These are phyloP conservation scores for Blumeriella jaapii DNA, from an alignment of 2,329 filamentous ascomycete genomes.

Conservation along the genomic window DNA sequence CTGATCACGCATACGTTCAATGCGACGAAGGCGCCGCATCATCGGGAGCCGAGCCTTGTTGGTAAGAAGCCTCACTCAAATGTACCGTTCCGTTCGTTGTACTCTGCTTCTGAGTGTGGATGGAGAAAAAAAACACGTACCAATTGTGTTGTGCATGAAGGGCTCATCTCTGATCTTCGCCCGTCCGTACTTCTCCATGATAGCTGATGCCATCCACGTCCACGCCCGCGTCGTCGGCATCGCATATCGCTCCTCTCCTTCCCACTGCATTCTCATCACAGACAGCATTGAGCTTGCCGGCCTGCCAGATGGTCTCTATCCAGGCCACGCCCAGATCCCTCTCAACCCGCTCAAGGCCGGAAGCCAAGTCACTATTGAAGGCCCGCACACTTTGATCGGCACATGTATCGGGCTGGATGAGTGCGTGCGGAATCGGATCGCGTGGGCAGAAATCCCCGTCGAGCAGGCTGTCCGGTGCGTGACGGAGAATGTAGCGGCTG, in stretches of 20 bases:
- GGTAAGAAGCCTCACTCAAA: too few relatives aligned
- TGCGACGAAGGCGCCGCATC: constrained; percentile 39
- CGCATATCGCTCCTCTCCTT: constrained; percentile 35
- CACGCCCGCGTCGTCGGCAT: constrained; percentile 38
- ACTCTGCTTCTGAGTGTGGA: too few relatives aligned
- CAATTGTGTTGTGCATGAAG: too few relatives aligned
- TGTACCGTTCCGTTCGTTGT: too few relatives aligned
- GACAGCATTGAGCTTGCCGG: constrained; percentile 43
- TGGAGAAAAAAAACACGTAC: too few relatives aligned
- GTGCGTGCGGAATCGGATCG: constrained; percentile 33
- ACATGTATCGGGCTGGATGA: constrained; percentile 39
- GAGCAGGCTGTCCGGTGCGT: constrained; percentile 22
- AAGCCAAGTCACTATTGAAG: constrained; percentile 37
- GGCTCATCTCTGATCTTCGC: constrained; percentile 24
- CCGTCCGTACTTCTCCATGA: constrained; percentile 38
- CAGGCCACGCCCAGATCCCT: constrained; percentile 40
- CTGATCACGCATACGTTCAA: constrained; percentile 43
- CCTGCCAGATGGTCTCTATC: constrained; percentile 38
- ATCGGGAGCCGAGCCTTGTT: constrained; percentile 39
- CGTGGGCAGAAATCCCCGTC: constrained; percentile 18
- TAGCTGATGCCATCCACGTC: constrained; percentile 42
- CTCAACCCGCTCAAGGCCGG: constrained; percentile 37
- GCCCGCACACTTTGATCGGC: constrained; percentile 41
- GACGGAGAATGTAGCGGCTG: constrained; percentile 23
- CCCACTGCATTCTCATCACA: constrained; percentile 39